phyloP scores from a whole-genome alignment of 2,329 filamentous ascomycete genomes.

The Lecanicillium sp. region DNA sequence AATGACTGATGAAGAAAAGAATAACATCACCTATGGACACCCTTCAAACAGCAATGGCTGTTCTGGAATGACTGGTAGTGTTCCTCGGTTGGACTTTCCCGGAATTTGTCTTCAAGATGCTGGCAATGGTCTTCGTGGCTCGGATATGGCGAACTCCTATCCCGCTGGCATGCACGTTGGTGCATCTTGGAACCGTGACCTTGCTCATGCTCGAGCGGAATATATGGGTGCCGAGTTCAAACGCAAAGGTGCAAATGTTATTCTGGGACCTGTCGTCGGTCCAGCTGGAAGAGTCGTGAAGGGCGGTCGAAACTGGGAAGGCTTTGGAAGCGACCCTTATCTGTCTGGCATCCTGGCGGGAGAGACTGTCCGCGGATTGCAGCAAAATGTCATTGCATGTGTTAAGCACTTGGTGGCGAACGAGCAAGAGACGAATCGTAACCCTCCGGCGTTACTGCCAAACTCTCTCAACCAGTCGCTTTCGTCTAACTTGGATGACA shows the following conservation, averaged over 20 bases:
- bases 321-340: slow-evolving; percentile 45
- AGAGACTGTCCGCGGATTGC: slow-evolving; percentile 38
- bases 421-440: slow-evolving; percentile 69
- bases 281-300: slow-evolving; percentile 52
- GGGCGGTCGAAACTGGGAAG: slow-evolving; percentile 59
- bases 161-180: slow-evolving; percentile 31
- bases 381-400: slow-evolving; percentile 44
- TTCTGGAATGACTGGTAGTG: slow-evolving; percentile 32
- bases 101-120: slow-evolving; percentile 36
- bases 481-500: slow-evolving; percentile 52
- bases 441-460: slow-evolving; percentile 29
- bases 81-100: slow-evolving; percentile 29
- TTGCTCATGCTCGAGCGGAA: neutral
- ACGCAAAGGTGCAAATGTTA: slow-evolving; percentile 69
- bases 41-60: slow-evolving; percentile 39
- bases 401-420: slow-evolving; percentile 60
- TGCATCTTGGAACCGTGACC: slow-evolving; percentile 11
- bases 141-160: slow-evolving; percentile 33
- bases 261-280: slow-evolving; percentile 68
- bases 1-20: slow-evolving; percentile 70
- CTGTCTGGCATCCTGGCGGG: slow-evolving; percentile 39
- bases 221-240: slow-evolving; percentile 67
- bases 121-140: slow-evolving; percentile 32
- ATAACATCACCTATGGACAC: slow-evolving; percentile 66
- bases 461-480: slow-evolving; percentile 43